Conservation (phyloP, 1,284 basidiomycete genomes). For the Inonotus obliquus region DNA sequence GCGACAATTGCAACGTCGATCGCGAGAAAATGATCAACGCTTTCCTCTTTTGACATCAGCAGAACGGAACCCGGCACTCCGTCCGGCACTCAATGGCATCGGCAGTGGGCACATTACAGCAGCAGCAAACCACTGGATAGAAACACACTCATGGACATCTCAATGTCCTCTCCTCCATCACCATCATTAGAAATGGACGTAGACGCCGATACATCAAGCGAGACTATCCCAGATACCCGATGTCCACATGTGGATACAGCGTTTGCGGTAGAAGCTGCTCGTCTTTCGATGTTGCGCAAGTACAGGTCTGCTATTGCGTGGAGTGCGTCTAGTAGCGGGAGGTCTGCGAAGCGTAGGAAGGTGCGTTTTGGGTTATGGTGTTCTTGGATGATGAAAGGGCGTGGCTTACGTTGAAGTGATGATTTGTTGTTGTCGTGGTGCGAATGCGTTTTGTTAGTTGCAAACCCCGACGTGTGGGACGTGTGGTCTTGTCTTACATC, state of each 20-base stretch:
- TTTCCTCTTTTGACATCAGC: too few species aligned
- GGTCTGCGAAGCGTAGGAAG: slow-evolving; percentile 42
- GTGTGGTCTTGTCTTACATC: slow-evolving; percentile 53
- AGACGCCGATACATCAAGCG: neutral
- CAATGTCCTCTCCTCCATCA: slow-evolving; percentile 11
- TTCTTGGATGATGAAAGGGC: neutral
- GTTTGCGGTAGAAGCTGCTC: slow-evolving; percentile 28
- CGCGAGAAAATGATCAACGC: neutral
- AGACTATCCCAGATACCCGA: neutral
- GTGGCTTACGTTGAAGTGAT: neutral
- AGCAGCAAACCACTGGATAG: too few species aligned
- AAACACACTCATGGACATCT: slow-evolving; percentile 3
- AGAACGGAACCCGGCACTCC: neutral
- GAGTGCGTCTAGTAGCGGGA: slow-evolving; percentile 30
- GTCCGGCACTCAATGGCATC: neutral
- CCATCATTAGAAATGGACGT: neutral
- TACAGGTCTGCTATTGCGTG: slow-evolving; percentile 38
- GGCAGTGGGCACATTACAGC: neutral
- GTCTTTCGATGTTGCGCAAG: slow-evolving; percentile 29
- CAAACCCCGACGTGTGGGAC: slow-evolving; percentile 56
- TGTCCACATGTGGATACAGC: slow-evolving; percentile 37
- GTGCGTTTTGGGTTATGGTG: slow-evolving; percentile 24
- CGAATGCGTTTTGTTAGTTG: slow-evolving; percentile 29
- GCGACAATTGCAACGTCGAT: neutral
- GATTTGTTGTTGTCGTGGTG: slow-evolving; percentile 29